Base-by-base conservation (phyloP, 2,329 filamentous ascomycete genomes). In the Monilinia laxa region DNA sequence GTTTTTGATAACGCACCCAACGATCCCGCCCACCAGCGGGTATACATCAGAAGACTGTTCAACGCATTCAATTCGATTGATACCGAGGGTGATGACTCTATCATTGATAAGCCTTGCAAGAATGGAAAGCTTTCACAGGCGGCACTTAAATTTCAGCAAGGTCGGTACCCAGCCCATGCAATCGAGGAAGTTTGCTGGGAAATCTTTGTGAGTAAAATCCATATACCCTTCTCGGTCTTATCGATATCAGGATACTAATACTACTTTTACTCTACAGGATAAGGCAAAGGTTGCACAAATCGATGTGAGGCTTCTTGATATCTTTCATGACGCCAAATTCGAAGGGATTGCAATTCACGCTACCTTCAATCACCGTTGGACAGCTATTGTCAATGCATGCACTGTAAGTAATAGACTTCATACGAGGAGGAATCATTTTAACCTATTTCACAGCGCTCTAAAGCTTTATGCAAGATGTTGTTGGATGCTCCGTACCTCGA, bases 401-500 rank as follows among this genome's bases (percentile, higher is more conserved):
- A 38, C 55, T 38, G 73, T 73, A 69, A 62, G 68, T 54, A 47
- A n/a, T 9, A 7, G 7, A 20, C 4, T 5, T 23, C n/a, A 20
- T 31, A 9, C 11, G 9, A 5, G 3, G 12, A n/a, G 4, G 56
- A 23, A 14, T 14, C 2, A 11, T 45, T n/a, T 49, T 35, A 16
- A 16, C 14, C 40, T 25, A 20, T 16, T 52, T 20, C 9, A 12
- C n/a, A 69, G 68, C 40, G 42, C 11, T 65, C 58, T 0, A 76
- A 76, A 52, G 73, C 74, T 3, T 52, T 70, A 1, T 73, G 70
- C 51, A 76, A 76, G 52, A 70, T 73, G 47, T 35, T 73, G 2
- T 60, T 75, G 1, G 73, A 75, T 57, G 66, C 71, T 9, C 28
- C 65, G 1, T 73, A 69, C 51, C 54, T 62, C 23, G 64, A 65